Evolutionary conservation across 176 grass and related monocot genomes (phyloP).

Genomic region (Ensete glaucum): DNA sequence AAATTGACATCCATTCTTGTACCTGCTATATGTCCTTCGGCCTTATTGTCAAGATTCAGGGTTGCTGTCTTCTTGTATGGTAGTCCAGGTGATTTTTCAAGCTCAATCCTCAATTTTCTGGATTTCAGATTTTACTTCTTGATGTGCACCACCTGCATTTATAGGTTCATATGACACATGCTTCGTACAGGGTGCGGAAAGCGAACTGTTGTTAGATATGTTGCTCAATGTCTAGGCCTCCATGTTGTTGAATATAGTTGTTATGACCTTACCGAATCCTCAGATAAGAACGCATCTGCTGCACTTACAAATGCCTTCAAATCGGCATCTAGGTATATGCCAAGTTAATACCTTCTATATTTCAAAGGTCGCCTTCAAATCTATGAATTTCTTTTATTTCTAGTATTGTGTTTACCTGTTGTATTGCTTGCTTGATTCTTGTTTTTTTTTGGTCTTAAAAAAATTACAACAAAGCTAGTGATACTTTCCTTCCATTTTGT

Average conservation of each 20-base stretch:
- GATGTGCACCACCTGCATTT: conserved; percentile 8
- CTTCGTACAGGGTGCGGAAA: conserved; percentile 71
- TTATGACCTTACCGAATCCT: conserved; percentile 68
- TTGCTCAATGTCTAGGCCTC: conserved; percentile 57
- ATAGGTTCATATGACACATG: background rate
- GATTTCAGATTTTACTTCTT: background rate
- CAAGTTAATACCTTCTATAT: background rate
- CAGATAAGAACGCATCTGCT: conserved; percentile 58
- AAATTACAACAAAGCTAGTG: background rate
- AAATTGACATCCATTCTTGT: conserved; percentile 68
- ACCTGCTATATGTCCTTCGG: conserved; percentile 67
- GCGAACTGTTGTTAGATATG: conserved; percentile 59
- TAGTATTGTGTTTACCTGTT: background rate
- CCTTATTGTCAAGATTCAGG: conserved; percentile 70
- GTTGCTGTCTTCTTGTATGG: conserved; percentile 76
- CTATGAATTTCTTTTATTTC: conserved; percentile 10
- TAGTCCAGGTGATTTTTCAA: conserved; percentile 46
- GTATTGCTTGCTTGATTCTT: background rate
- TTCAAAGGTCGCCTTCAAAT: background rate
- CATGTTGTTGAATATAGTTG: conserved; percentile 89
- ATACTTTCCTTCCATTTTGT: background rate
- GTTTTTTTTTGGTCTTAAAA: background rate
- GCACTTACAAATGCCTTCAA: conserved; percentile 76
- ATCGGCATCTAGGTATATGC: conserved; percentile 57
- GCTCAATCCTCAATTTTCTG: background rate